Conservation (phyloP, 371 early-diverging fungal genomes). For the Capillidium heterosporum region DNA sequence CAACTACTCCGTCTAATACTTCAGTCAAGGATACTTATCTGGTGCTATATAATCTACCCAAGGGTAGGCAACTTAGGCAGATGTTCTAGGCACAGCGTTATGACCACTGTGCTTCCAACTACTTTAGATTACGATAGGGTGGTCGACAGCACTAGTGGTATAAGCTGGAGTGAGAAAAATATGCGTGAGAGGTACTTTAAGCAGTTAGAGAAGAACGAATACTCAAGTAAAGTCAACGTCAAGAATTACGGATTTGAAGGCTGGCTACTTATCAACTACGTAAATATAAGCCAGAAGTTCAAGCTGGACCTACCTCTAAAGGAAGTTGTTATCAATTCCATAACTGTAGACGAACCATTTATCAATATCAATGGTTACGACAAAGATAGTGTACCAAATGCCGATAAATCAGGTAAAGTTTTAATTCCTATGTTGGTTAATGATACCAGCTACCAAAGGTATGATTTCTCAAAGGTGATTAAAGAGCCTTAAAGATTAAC, state of each 20-base stretch:
- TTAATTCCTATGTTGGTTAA: neutral
- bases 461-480: neutral
- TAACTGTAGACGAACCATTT: neutral
- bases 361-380: neutral
- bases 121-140: neutral
- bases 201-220: neutral
- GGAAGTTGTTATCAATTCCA: neutral
- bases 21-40: neutral
- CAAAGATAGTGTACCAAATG: neutral
- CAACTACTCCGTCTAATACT: neutral
- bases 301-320: neutral
- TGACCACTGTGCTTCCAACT: neutral
- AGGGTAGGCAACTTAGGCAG: neutral
- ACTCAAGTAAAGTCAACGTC: neutral
- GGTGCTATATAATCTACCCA: neutral
- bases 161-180: neutral
- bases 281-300: neutral
- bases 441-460: neutral
- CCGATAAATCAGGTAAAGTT: neutral
- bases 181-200: constrained; percentile 4
- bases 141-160: neutral
- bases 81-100: neutral
- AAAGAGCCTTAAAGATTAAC: neutral
- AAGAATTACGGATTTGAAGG: neutral
- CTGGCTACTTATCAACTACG: neutral